phyloP scores from a whole-genome alignment of 169 alveolate genomes.

The Plasmodium cynomolgi region DNA sequence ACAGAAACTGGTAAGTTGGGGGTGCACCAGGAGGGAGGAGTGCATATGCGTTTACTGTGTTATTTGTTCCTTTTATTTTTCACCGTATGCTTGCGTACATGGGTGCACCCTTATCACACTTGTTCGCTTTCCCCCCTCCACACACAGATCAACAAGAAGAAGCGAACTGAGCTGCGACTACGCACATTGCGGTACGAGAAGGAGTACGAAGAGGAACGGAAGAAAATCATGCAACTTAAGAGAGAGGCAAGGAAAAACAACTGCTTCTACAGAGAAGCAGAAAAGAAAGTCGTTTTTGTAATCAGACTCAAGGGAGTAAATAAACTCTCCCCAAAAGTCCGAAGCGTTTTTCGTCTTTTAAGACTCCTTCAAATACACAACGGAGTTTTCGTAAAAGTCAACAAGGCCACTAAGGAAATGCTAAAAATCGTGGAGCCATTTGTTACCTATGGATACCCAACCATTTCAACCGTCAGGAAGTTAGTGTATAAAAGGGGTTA shows the following conservation, averaged over 20 bases:
- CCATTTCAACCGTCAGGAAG: conserved; percentile 94
- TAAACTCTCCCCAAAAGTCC: conserved; percentile 97
- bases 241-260: conserved; percentile 86
- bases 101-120: not conserved
- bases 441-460: conserved; percentile 98
- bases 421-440: conserved; percentile 96
- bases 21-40: too few relatives aligned
- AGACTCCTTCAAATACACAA: conserved; percentile 99
- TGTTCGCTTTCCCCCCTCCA: not conserved
- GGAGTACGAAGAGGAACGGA: conserved; percentile 81
- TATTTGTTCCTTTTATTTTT: not conserved
- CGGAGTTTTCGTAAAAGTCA: conserved; percentile 96
- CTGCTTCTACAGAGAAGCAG: conserved; percentile 89
- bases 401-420: conserved; percentile 98
- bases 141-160: conserved; percentile 33
- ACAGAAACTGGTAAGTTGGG: conserved; percentile 35
- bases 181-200: conserved; percentile 84
- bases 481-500: conserved; percentile 98
- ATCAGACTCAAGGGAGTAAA: conserved; percentile 97
- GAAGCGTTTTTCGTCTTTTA: conserved; percentile 95
- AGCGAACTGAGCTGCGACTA: conserved; percentile 66
- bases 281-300: conserved; percentile 95
- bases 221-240: conserved; percentile 77
- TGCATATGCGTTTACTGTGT: too few relatives aligned
- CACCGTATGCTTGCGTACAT: not conserved